A percentile compares a stretch with the other conserved stretches of the same genome.
Conservation (phyloP, 768 basidiomycete species). For the Trametes punicea region DNA sequence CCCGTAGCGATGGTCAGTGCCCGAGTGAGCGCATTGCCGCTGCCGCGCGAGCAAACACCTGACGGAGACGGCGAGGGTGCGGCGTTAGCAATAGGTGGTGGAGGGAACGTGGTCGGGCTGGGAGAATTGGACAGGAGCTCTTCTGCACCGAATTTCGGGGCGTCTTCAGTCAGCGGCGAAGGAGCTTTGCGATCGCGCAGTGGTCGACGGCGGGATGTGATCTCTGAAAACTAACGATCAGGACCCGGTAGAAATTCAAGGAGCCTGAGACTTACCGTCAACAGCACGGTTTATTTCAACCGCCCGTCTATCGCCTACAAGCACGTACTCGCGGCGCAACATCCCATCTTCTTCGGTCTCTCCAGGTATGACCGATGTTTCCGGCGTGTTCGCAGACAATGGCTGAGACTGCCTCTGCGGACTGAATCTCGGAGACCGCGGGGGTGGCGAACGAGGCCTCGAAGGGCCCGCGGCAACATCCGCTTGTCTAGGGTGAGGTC, state of each 20-base stretch:
- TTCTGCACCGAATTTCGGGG: constrained; percentile 31
- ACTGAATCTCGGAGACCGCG: neutral
- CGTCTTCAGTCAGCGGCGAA: constrained; percentile 48
- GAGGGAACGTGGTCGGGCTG: constrained; percentile 56
- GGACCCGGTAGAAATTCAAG: neutral
- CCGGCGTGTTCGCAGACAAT: constrained; percentile 53
- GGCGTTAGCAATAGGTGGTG: constrained; percentile 47
- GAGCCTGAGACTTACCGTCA: constrained; percentile 59
- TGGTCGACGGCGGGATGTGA: constrained; percentile 56
- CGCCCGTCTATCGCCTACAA: constrained; percentile 85
- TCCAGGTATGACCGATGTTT: constrained; percentile 71
- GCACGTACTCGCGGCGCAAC: constrained; percentile 84
- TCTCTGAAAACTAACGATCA: constrained; percentile 42
- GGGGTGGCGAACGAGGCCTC: constrained; percentile 4
- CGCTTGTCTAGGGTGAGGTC: neutral
- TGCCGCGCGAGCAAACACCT: constrained; percentile 52
- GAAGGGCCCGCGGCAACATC: constrained; percentile 10
- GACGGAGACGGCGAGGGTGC: constrained; percentile 67
- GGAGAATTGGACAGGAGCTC: constrained; percentile 31
- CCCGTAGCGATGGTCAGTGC: constrained; percentile 79
- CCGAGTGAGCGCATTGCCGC: constrained; percentile 75
- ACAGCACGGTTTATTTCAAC: constrained; percentile 91
- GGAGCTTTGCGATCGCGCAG: constrained; percentile 53
- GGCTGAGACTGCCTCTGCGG: constrained; percentile 20
- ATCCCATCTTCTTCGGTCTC: constrained; percentile 83